Evolutionary conservation across 805 yeast species (phyloP), one percentile per base, ranked within the genome.

Genomic region (Blastobotrys parvus): DNA sequence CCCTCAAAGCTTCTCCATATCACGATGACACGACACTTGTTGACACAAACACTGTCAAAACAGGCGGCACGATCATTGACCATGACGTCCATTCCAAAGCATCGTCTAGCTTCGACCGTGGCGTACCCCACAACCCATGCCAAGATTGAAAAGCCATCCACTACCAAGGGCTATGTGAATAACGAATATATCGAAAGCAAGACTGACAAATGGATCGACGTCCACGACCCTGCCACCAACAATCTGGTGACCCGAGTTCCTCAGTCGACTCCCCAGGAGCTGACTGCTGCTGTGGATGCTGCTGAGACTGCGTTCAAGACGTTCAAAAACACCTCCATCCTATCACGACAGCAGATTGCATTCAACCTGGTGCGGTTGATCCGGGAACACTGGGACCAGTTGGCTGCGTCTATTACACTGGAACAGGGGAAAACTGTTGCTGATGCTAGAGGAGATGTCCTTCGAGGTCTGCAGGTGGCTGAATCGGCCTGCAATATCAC

Each of bases 341-440:
- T 74, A 54, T 64, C 66, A 45, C 67, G 78, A 48, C 79, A 74
- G 57, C 85, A 82, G 47, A 71, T 78, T 48, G 76, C 81, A 18
- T 82, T 81, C 71, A 78, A 77, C 56, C 75, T 77, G 54, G 87
- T 78, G 2, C 75, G 73, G 54, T 68, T 81, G 48, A 70, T 81
- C 53, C 74, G 79, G 50, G 70, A 67, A 44, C 18, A 41, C 38
- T 75, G 78, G 75, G 87, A 81, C 61, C 61, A 83, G 45, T 63
- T 81, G 18, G 89, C 89, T 1, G 69, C 77, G 16, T 69, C 67
- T 38, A 72, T 82, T 48, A 81, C 80, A 47, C 68, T 75, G 43
- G 82, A 84, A 66, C 88, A 82, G 64, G 89, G 90, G 42, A 81
- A 82, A 64, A 78, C 89, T 17, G 77, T 78, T 61, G 73, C 75